A percentile compares a stretch with the other conserved stretches of the same genome.
These are phyloP conservation scores for Lycium barbarum DNA, from an alignment of 257 asterid species.

Conservation along the genomic window DNA sequence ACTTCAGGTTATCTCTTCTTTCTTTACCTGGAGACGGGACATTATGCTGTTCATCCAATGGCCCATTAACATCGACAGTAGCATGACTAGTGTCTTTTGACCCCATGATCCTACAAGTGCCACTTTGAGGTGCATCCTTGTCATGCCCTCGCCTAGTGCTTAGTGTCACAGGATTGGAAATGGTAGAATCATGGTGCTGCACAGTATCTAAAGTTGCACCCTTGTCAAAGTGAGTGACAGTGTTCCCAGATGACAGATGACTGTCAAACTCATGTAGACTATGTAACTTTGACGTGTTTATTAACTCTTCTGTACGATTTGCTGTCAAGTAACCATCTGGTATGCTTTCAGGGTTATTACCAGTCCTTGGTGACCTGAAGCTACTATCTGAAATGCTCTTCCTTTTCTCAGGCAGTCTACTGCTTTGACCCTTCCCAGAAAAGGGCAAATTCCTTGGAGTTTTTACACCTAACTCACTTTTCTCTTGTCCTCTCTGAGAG, in stretches of 20 bases:
- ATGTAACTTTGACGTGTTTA: constrained; percentile 2
- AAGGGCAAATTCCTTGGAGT: constrained; percentile 24
- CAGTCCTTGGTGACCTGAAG: constrained; percentile 47
- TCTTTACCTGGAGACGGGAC: constrained; percentile 36
- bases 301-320: constrained; percentile 39
- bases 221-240: constrained; percentile 2
- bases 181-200: constrained; percentile 19
- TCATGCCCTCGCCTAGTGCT: constrained; percentile 39
- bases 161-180: constrained; percentile 21
- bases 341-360: constrained; percentile 33
- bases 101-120: constrained; percentile 41
- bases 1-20: constrained; percentile 33
- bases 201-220: not conserved
- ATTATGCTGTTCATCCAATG: constrained; percentile 41
- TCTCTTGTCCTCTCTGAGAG: constrained; percentile 38
- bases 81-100: constrained; percentile 35
- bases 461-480: constrained; percentile 20
- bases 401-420: constrained; percentile 50
- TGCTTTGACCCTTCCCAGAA: constrained; percentile 47
- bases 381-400: constrained; percentile 42
- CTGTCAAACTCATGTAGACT: not conserved
- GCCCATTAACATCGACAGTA: constrained; percentile 39
- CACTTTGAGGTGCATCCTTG: constrained; percentile 41
- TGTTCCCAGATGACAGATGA: not conserved
- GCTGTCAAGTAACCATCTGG: constrained; percentile 38